Evolutionary conservation across 1,284 basidiomycete species (phyloP).

Genomic region (Ganoderma boninense): DNA sequence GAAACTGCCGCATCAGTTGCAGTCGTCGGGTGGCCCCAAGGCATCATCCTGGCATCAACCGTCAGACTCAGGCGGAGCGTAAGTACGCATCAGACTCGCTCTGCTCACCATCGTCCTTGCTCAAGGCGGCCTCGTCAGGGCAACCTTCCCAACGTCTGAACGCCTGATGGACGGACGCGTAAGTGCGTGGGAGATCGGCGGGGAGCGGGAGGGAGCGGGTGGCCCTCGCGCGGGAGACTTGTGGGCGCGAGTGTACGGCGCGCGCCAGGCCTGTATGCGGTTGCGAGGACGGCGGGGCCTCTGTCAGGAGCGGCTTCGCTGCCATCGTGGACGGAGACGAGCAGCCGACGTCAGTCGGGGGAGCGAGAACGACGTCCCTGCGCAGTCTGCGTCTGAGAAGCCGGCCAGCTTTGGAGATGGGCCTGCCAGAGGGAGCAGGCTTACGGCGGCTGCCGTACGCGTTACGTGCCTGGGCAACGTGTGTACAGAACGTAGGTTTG

Average conservation of each 20-base stretch:
- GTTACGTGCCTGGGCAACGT: neutral
- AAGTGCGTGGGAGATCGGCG: neutral
- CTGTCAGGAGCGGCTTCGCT: neutral
- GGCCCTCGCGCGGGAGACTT: neutral
- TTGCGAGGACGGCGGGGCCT: neutral
- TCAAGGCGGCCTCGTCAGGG: neutral
- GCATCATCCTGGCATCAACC: neutral
- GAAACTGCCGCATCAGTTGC: neutral
- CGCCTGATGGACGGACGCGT: too few species aligned
- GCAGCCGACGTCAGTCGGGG: neutral
- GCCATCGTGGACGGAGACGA: neutral
- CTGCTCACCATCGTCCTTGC: neutral
- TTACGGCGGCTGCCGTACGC: neutral
- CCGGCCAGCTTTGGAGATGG: neutral
- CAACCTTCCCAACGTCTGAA: neutral
- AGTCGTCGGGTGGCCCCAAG: neutral
- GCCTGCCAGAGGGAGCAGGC: neutral
- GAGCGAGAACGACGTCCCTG: neutral
- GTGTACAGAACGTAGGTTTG: neutral
- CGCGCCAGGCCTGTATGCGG: neutral
- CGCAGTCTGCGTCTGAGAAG: neutral
- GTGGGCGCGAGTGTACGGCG: conserved; percentile 9
- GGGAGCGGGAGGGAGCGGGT: too few species aligned
- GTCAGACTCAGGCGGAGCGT: neutral
- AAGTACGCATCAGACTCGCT: neutral